These are phyloP conservation scores for Datura wrightii DNA, from an alignment of 257 asterid genomes.

Conservation along the genomic window DNA sequence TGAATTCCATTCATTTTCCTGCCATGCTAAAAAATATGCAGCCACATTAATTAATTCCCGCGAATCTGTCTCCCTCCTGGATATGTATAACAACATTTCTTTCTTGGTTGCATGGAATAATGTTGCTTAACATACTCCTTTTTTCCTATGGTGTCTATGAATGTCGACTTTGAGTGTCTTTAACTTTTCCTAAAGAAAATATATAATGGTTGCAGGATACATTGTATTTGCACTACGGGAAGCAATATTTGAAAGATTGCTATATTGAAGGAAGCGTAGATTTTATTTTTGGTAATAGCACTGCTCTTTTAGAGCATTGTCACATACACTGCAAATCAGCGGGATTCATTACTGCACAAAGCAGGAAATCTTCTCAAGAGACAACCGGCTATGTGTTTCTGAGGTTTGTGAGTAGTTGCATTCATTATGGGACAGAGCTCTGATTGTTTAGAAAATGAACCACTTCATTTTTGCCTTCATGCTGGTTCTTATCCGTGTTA, in stretches of 20 bases:
- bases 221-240: constrained; percentile 86
- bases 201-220: constrained; percentile 68
- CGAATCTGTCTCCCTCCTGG: background rate
- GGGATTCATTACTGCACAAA: constrained; percentile 89
- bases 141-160: background rate
- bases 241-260: constrained; percentile 87
- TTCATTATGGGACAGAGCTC: background rate
- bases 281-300: constrained; percentile 97
- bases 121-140: background rate
- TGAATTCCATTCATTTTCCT: background rate
- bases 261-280: constrained; percentile 96
- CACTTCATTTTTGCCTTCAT: background rate
- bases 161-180: background rate
- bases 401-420: constrained; percentile 52
- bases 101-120: background rate
- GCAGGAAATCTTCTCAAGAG: constrained; percentile 95
- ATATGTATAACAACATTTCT: background rate
- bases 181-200: background rate
- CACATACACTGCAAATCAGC: constrained; percentile 92
- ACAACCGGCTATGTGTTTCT: constrained; percentile 89
- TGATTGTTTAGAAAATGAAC: background rate
- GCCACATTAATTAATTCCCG: background rate
- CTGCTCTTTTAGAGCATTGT: constrained; percentile 94
- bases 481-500: background rate
- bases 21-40: background rate